These are phyloP conservation scores for grape (Vitis vinifera) DNA, from an alignment of 164 flowering plant genomes.

Conservation along the genomic window DNA sequence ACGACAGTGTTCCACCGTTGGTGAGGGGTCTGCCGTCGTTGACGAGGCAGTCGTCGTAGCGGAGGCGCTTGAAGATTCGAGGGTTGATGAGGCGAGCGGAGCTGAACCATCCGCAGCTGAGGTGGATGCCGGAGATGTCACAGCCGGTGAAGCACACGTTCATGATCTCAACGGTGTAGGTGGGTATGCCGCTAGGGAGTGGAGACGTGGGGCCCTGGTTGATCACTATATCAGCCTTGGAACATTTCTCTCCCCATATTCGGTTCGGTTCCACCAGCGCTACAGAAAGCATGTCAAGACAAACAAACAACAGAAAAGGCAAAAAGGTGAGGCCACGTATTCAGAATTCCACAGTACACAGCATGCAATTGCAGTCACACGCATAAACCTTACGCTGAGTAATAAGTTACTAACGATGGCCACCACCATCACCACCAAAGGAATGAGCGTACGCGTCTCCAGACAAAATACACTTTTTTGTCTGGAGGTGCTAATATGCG, in stretches of 20 bases:
- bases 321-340: no score
- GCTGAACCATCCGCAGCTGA: conserved; percentile 88
- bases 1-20: conserved; percentile 49
- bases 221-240: conserved; percentile 47
- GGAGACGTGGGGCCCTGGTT: conserved; percentile 57
- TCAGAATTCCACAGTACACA: no score
- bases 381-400: no score
- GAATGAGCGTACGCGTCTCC: neutral
- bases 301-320: no score
- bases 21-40: conserved; percentile 55
- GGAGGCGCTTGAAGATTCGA: conserved; percentile 58
- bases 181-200: conserved; percentile 73
- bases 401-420: neutral
- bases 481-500: conserved; percentile 6
- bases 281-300: conserved; percentile 2
- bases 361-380: no score
- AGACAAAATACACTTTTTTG: conserved; percentile 33
- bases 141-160: conserved; percentile 67
- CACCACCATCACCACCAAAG: conserved; percentile 3
- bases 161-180: conserved; percentile 71
- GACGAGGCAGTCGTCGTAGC: conserved; percentile 72
- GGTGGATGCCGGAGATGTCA: conserved; percentile 59
- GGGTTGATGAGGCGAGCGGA: conserved; percentile 72
- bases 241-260: conserved; percentile 54
- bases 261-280: conserved; percentile 36